Percentiles rank a stretch among this genome's conserved stretches.
phyloP scores from a whole-genome alignment of 2,329 filamentous ascomycete species.

The Graphilbum sp. region DNA sequence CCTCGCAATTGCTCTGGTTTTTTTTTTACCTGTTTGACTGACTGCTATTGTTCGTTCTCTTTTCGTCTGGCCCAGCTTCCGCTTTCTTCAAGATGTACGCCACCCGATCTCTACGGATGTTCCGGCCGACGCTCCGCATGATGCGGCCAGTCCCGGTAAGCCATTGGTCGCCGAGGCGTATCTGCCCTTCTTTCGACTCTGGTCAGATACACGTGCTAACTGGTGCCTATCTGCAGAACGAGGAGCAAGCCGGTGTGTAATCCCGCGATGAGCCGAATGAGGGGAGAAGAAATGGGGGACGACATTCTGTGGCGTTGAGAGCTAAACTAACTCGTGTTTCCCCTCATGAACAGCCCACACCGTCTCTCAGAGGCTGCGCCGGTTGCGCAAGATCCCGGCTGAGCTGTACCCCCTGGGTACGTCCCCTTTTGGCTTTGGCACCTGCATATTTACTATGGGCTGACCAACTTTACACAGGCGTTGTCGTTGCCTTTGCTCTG shows the following conservation, averaged over 20 bases:
- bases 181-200: too few species aligned
- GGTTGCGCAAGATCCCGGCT: slow-evolving; percentile 75
- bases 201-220: too few species aligned
- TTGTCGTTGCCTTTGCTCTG: slow-evolving; percentile 77
- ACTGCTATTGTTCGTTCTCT: too few species aligned
- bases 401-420: slow-evolving; percentile 91
- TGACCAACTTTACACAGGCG: slow-evolving; percentile 31
- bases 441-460: not conserved
- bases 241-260: slow-evolving; percentile 52
- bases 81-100: slow-evolving; percentile 37
- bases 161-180: slow-evolving; percentile 10
- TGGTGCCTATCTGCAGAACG: slow-evolving; percentile 30
- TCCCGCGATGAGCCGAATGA: too few species aligned
- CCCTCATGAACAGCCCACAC: slow-evolving; percentile 57
- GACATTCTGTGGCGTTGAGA: not conserved
- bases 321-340: not conserved
- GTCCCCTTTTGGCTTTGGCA: slow-evolving; percentile 16
- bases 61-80: not conserved
- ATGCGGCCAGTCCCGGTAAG: slow-evolving; percentile 60
- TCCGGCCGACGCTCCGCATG: slow-evolving; percentile 48
- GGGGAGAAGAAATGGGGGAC: not conserved
- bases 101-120: slow-evolving; percentile 49
- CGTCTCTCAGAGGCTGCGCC: slow-evolving; percentile 85
- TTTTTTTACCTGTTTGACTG: slow-evolving; percentile 7
- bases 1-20: too few species aligned